Base-by-base conservation (phyloP, 2,329 filamentous ascomycete species). In the Emmonsiellopsis sp. region DNA sequence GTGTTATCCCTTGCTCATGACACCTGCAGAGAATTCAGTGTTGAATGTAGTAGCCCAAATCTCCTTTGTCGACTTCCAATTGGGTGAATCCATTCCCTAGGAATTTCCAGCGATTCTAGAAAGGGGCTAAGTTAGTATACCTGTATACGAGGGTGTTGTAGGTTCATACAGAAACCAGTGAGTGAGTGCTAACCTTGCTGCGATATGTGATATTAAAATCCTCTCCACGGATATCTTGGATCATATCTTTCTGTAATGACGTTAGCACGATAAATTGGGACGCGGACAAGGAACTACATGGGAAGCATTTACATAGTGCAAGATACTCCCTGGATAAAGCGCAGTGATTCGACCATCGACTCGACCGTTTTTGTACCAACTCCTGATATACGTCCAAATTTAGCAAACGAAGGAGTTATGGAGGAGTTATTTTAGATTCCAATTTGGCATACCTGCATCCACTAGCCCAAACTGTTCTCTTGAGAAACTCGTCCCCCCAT, bases 401-500 rank as follows among this genome's bases (percentile, higher is more conserved):
- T 26, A 26, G 20, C 20, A 26, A 26, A 1, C 20, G 20, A 26
- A 26, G 1, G 20, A 26, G 20, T 26, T 26, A 26, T 26, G 20
- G 3, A 3, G 20, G 5, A 26, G 20, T 26, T 26, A 26, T 26
- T 26, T 26, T 26, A 26, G 20, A 26, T 26, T 26, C 20, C 20
- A 26, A 26, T 26, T 26, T 38, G 13, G 35, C 35, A 38, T 38
- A 57, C 2, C 56, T 53, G 30, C 63, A 66, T 2, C 54, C 55
- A n/a, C 53, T 55, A 2, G 59, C 52, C 60, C 62, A 67, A 0
- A 62, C 62, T 7, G 62, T 64, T 5, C 58, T 60, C 50, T 64
- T 61, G 37, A 67, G 59, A 37, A 65, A 62, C 49, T 64, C 57
- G 40, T 69, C 63, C 2, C 59, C 60, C 44, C 64, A 68, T 10